Percentiles rank a stretch among this genome's conserved stretches.
phyloP scores from a whole-genome alignment of 768 basidiomycete genomes.

The Agaricus subrufescens region DNA sequence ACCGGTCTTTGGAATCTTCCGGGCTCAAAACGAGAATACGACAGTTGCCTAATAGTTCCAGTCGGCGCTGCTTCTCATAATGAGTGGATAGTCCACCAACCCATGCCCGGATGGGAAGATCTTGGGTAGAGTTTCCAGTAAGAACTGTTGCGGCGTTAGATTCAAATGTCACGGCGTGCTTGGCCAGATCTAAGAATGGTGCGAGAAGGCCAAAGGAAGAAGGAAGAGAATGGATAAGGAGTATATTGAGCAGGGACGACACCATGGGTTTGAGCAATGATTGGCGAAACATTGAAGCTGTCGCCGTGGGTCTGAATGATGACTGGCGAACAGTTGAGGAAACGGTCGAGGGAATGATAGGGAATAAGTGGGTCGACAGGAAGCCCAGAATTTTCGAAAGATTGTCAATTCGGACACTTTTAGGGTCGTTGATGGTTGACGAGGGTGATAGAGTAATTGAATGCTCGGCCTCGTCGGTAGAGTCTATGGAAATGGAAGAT shows the following conservation, averaged over 20 bases:
- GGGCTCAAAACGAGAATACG: slow-evolving; percentile 48
- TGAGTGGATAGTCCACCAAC: slow-evolving; percentile 60
- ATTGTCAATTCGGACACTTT: slow-evolving; percentile 44
- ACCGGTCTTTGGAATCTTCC: slow-evolving; percentile 33
- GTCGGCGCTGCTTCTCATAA: slow-evolving; percentile 75
- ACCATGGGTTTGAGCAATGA: slow-evolving; percentile 59
- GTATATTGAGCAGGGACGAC: slow-evolving; percentile 54
- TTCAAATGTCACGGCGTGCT: slow-evolving; percentile 66
- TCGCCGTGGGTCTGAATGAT: slow-evolving; percentile 56
- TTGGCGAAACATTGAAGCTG: slow-evolving; percentile 42
- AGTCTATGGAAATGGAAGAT: slow-evolving; percentile 32
- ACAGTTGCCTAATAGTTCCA: slow-evolving; percentile 58
- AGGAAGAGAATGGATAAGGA: slow-evolving; percentile 71
- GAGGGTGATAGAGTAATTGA: slow-evolving; percentile 45
- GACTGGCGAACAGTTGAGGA: slow-evolving; percentile 44
- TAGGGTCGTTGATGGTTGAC: slow-evolving; percentile 35
- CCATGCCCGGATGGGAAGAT: slow-evolving; percentile 63
- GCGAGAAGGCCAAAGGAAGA: slow-evolving; percentile 56
- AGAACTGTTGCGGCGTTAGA: slow-evolving; percentile 42
- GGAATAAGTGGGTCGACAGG: slow-evolving; percentile 52
- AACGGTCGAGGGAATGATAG: slow-evolving; percentile 46
- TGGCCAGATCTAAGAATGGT: slow-evolving; percentile 52
- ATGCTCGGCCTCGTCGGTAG: slow-evolving; percentile 33
- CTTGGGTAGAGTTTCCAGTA: slow-evolving; percentile 42
- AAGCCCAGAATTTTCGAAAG: slow-evolving; percentile 59